These are phyloP conservation scores for Austroboletus festivus DNA, from an alignment of 768 basidiomycete species.

Conservation along the genomic window DNA sequence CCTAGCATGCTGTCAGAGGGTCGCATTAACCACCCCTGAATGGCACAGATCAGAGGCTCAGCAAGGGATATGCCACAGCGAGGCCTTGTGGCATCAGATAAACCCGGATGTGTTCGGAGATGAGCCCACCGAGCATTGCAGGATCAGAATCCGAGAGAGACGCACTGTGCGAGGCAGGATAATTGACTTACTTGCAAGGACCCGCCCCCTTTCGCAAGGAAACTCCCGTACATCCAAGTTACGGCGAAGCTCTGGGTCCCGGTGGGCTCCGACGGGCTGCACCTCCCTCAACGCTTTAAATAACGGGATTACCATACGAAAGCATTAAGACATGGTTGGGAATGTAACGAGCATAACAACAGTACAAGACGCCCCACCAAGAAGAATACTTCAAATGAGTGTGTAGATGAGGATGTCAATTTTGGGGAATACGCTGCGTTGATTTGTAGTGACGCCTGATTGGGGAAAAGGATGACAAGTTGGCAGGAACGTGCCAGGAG, in stretches of 20 bases:
- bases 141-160: slow-evolving; percentile 5
- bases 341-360: slow-evolving; percentile 35
- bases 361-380: slow-evolving; percentile 32
- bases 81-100: slow-evolving; percentile 6
- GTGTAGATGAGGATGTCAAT: slow-evolving; percentile 25
- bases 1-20: neutral
- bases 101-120: slow-evolving; percentile 10
- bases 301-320: slow-evolving; percentile 34
- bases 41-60: slow-evolving; percentile 3
- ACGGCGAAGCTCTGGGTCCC: slow-evolving; percentile 9
- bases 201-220: slow-evolving; percentile 1
- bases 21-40: slow-evolving; percentile 5
- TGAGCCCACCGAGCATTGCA: slow-evolving; percentile 1
- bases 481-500: slow-evolving; percentile 22
- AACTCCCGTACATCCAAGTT: slow-evolving; percentile 6
- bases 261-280: slow-evolving; percentile 7
- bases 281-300: slow-evolving; percentile 20
- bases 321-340: slow-evolving; percentile 34
- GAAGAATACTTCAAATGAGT: slow-evolving; percentile 27
- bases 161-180: neutral
- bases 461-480: slow-evolving; percentile 11
- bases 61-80: slow-evolving; percentile 9
- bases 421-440: slow-evolving; percentile 24
- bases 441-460: slow-evolving; percentile 15
- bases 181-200: slow-evolving; percentile 12